These are phyloP conservation scores for Phytophthora cactorum DNA, from an alignment of 352 stramenopile species.

Conservation along the genomic window DNA sequence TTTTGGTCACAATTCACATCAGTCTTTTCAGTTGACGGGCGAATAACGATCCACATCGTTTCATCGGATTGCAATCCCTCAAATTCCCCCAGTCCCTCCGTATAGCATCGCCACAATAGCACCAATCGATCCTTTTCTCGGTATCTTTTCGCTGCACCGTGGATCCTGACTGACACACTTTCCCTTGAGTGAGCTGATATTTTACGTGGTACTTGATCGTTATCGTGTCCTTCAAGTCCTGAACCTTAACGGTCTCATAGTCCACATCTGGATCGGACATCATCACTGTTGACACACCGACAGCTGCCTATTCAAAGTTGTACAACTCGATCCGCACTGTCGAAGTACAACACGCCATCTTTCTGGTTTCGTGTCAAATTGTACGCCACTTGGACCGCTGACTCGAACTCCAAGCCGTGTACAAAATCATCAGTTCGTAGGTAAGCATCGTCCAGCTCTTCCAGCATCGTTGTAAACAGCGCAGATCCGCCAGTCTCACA, in stretches of 20 bases:
- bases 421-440: conserved; percentile 19
- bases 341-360: conserved; percentile 20
- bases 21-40: not conserved
- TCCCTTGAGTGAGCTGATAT: conserved; percentile 6
- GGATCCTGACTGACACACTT: conserved; percentile 7
- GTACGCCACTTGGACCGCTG: not conserved
- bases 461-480: conserved; percentile 9
- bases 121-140: not conserved
- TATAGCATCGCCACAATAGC: not conserved
- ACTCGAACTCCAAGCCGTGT: conserved; percentile 10
- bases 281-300: conserved; percentile 15
- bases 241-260: not conserved
- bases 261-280: conserved; percentile 2
- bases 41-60: not conserved
- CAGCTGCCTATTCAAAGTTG: conserved; percentile 9
- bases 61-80: conserved; percentile 1
- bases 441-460: conserved; percentile 10
- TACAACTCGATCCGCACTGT: conserved; percentile 23
- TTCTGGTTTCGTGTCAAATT: conserved; percentile 9
- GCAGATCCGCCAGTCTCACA: not conserved
- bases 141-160: not conserved
- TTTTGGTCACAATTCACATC: not conserved
- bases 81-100: conserved; percentile 1
- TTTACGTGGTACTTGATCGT: conserved; percentile 32
- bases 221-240: conserved; percentile 28